Percentiles rank a stretch among this genome's conserved stretches.
Conservation (phyloP, 495 filamentous ascomycete genomes). For the Tetracladium marchalianum region DNA sequence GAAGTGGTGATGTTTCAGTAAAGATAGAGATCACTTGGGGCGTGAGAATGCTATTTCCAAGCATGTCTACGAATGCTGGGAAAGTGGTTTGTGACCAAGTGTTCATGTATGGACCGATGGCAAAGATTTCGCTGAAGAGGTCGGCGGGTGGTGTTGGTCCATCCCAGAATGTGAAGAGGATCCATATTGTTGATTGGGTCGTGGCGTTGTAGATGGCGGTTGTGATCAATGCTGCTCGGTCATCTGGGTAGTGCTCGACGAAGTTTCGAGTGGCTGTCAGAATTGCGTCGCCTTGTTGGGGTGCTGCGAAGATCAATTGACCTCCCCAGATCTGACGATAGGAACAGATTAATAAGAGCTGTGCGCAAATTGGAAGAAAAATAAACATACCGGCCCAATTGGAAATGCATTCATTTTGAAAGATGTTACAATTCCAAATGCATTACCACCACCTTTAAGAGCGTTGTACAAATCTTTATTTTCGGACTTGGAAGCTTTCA, state of each 20-base stretch:
- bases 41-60: too few relatives aligned
- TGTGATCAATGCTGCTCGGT: conserved; percentile 43
- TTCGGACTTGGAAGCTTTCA: conserved; percentile 32
- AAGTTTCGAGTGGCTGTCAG: conserved; percentile 42
- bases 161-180: conserved; percentile 56
- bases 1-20: too few relatives aligned
- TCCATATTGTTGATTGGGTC: conserved; percentile 41
- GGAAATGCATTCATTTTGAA: conserved; percentile 38
- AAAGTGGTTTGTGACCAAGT: too few relatives aligned
- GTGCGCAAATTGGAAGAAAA: background rate
- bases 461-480: conserved; percentile 41
- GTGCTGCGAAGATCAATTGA: conserved; percentile 35
- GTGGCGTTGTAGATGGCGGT: conserved; percentile 38
- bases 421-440: conserved; percentile 39
- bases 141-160: conserved; percentile 42
- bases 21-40: too few relatives aligned
- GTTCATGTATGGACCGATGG: conserved; percentile 17
- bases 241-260: conserved; percentile 38
- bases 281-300: conserved; percentile 29
- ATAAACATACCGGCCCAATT: conserved; percentile 30
- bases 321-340: conserved; percentile 35
- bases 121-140: conserved; percentile 46
- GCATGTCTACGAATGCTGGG: too few relatives aligned
- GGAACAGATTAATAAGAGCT: conserved; percentile 8
- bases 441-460: conserved; percentile 43